phyloP scores from a whole-genome alignment of 75 land plant species.

The Pinus albicaulis region DNA sequence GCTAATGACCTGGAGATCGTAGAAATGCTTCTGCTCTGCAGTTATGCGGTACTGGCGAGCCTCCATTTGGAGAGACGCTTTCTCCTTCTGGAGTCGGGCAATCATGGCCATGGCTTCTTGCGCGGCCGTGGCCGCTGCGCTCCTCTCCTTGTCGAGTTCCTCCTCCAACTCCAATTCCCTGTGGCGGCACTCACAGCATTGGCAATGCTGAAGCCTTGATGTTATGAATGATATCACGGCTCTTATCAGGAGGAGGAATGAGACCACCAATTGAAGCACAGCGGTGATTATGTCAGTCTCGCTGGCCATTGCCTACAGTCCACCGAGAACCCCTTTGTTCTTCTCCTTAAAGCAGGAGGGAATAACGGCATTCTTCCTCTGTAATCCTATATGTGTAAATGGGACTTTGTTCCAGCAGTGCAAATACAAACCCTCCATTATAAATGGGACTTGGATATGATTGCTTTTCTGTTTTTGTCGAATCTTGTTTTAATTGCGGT shows the following conservation, averaged over 20 bases:
- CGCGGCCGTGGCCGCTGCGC: conserved; percentile 59
- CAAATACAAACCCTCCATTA: too few species aligned
- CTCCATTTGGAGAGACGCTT: conserved; percentile 43
- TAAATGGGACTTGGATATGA: too few species aligned
- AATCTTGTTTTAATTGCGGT: too few species aligned
- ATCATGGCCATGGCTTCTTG: conserved; percentile 84
- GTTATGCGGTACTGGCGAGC: conserved; percentile 44
- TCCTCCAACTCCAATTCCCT: background rate
- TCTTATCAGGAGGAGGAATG: background rate
- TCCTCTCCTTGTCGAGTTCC: conserved; percentile 78
- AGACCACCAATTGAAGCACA: background rate
- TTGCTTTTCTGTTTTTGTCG: too few species aligned
- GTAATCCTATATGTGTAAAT: too few species aligned
- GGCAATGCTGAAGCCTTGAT: background rate
- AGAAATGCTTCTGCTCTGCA: conserved; percentile 54
- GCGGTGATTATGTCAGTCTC: background rate
- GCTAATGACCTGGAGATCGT: conserved; percentile 61
- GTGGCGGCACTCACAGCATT: background rate
- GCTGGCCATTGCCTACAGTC: too few species aligned
- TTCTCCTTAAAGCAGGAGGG: too few species aligned
- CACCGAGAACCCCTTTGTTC: too few species aligned
- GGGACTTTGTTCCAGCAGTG: too few species aligned
- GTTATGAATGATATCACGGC: background rate
- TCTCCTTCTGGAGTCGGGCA: conserved; percentile 70
- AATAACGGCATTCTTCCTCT: too few species aligned